Evolutionary conservation across 2,329 filamentous ascomycete genomes (phyloP).

Genomic region (Polychaeton citri): DNA sequence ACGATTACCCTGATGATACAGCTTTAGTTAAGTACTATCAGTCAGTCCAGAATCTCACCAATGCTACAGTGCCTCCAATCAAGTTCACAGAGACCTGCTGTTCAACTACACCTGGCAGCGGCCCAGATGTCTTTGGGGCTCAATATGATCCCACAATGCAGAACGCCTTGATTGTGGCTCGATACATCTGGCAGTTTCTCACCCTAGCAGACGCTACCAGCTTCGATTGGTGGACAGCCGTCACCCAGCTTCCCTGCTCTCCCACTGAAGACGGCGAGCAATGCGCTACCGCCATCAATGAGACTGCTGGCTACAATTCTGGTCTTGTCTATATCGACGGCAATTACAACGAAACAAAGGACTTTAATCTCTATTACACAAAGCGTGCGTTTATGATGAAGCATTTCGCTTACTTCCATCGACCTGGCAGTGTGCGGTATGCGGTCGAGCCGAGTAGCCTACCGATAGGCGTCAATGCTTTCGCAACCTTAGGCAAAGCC

Average conservation of each 20-base stretch:
- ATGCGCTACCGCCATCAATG: conserved; percentile 6
- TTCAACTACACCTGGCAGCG: conserved; percentile 3
- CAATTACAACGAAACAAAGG: conserved; percentile 6
- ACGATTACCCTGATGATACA: conserved; percentile 6
- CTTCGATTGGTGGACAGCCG: conserved; percentile 10
- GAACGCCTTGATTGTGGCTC: conserved; percentile 7
- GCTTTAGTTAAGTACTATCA: conserved; percentile 3
- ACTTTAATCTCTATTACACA: conserved; percentile 6
- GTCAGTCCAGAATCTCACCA: conserved; percentile 2
- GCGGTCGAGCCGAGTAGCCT: conserved; percentile 4
- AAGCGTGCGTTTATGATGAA: conserved; percentile 9
- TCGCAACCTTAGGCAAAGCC: conserved; percentile 2
- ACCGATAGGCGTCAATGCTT: conserved; percentile 5
- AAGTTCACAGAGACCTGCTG: conserved; percentile 9
- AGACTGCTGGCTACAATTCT: conserved; percentile 8
- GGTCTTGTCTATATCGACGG: conserved; percentile 7
- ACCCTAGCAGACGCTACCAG: conserved; percentile 5
- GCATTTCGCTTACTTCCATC: conserved; percentile 7
- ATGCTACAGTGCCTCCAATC: conserved; percentile 2
- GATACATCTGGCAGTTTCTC: conserved; percentile 8
- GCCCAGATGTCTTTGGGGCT: conserved; percentile 5
- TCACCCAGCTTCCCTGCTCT: conserved; percentile 6
- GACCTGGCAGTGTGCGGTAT: conserved; percentile 6
- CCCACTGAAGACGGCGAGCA: conserved; percentile 4
- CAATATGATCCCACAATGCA: conserved; percentile 8